Evolutionary conservation across 495 filamentous ascomycete genomes (phyloP), one percentile per base, ranked within the genome.

Genomic region (Articulospora tetracladia): DNA sequence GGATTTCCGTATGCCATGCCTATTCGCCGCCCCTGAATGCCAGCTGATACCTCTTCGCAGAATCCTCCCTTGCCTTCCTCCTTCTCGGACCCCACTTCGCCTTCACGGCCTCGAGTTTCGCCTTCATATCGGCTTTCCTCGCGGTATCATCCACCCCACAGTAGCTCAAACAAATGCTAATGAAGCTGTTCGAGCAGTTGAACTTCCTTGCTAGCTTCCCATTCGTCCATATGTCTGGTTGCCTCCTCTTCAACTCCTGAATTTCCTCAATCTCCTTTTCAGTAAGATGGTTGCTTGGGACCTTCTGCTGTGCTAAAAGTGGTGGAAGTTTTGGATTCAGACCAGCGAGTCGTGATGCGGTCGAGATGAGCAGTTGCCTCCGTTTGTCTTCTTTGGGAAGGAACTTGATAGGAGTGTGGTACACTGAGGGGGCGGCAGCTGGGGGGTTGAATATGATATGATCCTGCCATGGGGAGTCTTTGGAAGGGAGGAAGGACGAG

Each of bases 391-490:
- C 75, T 61, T 77, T 76, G 27, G 94, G 95, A 17, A 98, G 86
- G 77, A 98, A 98, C 63, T 90, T 92, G 58, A 83, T 77, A 28
- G 94, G 94, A 2, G 94, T 98, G 71, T 95, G 83, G 72, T 87
- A 90, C 32, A 92, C 86, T 20, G 84, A 89, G 1, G 95, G 83
- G 0, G 84, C 81, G 30, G 90, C 85, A n/a, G 93, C 87, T 7
- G 94, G 94, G 44, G 94, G 94, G 76, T 97, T 98, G 86, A 88
- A 93, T 74, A 98, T 86, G 71, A 98, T 90, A 65, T 90, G 68
- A 57, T 69, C 65, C 44, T 68, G 63, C 22, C 24, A 17, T 3
- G 66, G 61, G 1, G 63, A 64, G 39, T 57, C 26, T 24, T 54
- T 69, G 1, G 81, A 77, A 17, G 71, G 61, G 27, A 73, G 74